Evolutionary conservation across 2,329 filamentous ascomycete genomes (phyloP).

Genomic region (Karstenula rhodostoma): DNA sequence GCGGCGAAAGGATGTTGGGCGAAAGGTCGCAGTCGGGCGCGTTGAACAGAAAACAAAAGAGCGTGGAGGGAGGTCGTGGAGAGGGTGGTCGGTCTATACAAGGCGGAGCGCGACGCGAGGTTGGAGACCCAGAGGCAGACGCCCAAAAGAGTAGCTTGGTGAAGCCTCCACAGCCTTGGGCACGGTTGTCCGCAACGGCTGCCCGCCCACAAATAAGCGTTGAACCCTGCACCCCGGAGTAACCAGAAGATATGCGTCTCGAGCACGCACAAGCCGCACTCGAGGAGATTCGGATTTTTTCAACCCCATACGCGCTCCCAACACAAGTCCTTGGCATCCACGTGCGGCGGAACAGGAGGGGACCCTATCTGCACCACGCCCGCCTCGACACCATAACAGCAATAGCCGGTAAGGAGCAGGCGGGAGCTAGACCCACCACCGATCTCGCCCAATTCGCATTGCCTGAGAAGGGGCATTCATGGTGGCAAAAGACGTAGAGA

Average conservation of each 20-base stretch:
- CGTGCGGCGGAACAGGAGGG: too few relatives aligned
- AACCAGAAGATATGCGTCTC: background rate
- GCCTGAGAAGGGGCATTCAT: too few relatives aligned
- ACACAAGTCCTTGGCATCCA: background rate
- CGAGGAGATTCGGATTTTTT: background rate
- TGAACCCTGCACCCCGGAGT: background rate
- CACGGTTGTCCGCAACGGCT: slow-evolving; percentile 21
- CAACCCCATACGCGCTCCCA: background rate
- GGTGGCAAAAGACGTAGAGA: too few relatives aligned
- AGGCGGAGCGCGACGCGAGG: slow-evolving; percentile 3
- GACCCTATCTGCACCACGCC: too few relatives aligned
- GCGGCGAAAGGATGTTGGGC: background rate
- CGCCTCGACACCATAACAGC: too few relatives aligned
- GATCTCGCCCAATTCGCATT: too few relatives aligned
- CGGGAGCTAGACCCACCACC: too few relatives aligned
- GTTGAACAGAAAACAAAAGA: background rate
- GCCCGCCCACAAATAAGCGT: slow-evolving; percentile 4
- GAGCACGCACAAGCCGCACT: background rate
- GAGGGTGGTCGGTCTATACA: slow-evolving; percentile 5
- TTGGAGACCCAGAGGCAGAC: slow-evolving; percentile 5
- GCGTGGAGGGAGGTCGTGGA: background rate
- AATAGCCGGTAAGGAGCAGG: too few relatives aligned
- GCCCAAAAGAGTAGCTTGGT: slow-evolving; percentile 14
- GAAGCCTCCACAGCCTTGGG: slow-evolving; percentile 24
- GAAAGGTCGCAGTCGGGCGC: slow-evolving; percentile 1